These are phyloP conservation scores for Aspergillus aculeatinus DNA, from an alignment of 2,329 filamentous ascomycete species.

Conservation along the genomic window DNA sequence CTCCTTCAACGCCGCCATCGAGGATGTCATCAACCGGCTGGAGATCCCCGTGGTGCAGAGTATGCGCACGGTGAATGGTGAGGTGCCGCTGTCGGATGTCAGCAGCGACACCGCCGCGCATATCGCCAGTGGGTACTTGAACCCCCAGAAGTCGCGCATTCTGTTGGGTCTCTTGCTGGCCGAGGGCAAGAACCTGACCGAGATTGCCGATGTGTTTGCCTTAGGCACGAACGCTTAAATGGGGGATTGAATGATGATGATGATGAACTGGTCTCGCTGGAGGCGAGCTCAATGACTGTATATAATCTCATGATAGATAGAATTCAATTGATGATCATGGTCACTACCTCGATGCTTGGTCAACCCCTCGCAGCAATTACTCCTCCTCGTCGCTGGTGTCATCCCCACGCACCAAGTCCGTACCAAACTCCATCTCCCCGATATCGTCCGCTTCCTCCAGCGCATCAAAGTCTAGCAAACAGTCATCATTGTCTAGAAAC, in stretches of 20 bases:
- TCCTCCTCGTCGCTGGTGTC: neutral
- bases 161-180: conserved; percentile 20
- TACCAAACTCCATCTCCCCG: neutral
- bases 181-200: conserved; percentile 12
- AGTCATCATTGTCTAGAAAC: neutral
- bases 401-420: neutral
- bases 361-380: neutral
- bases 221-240: neutral
- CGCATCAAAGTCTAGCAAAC: neutral
- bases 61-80: conserved; percentile 26
- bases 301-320: neutral
- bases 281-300: neutral
- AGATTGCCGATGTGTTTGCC: conserved; percentile 15
- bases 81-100: conserved; percentile 23
- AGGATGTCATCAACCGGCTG: conserved; percentile 16
- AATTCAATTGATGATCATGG: neutral
- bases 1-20: conserved; percentile 17
- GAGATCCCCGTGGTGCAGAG: conserved; percentile 24
- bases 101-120: conserved; percentile 20
- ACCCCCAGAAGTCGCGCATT: conserved; percentile 20
- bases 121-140: conserved; percentile 25
- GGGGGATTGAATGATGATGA: neutral
- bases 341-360: too few species aligned
- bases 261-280: neutral
- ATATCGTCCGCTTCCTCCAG: neutral